phyloP scores from a whole-genome alignment of 768 basidiomycete species.

The Lanmaoa pseudosensibilis region DNA sequence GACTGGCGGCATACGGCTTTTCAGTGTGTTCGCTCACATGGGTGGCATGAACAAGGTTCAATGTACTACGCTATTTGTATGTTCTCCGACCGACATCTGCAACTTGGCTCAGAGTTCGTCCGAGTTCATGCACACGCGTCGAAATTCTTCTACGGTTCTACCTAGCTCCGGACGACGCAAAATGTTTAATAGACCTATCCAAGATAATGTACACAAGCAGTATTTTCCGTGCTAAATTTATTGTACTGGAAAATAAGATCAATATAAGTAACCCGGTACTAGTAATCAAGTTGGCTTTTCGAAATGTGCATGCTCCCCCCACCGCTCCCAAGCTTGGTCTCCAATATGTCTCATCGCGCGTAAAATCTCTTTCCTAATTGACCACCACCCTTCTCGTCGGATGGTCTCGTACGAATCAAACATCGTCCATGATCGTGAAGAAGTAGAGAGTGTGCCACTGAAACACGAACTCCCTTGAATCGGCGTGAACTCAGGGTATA shows the following conservation, averaged over 20 bases:
- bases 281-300: slow-evolving; percentile 34
- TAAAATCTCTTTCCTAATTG: slow-evolving; percentile 38
- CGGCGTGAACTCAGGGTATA: slow-evolving; percentile 69
- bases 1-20: not conserved
- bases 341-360: slow-evolving; percentile 40
- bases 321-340: slow-evolving; percentile 44
- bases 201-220: slow-evolving; percentile 17
- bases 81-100: not conserved
- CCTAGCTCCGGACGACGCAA: no score
- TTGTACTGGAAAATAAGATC: slow-evolving; percentile 16
- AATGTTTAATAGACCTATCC: not conserved
- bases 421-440: slow-evolving; percentile 40
- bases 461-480: slow-evolving; percentile 34
- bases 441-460: slow-evolving; percentile 34
- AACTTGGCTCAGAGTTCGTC: not conserved
- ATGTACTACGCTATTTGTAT: not conserved
- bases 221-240: slow-evolving; percentile 13
- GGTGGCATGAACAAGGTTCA: slow-evolving; percentile 27
- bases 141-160: no score
- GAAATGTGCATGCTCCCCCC: slow-evolving; percentile 35
- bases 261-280: slow-evolving; percentile 17
- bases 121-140: not conserved
- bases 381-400: slow-evolving; percentile 41
- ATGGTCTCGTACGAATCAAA: slow-evolving; percentile 40
- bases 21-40: slow-evolving; percentile 22